Conservation (phyloP, 2,329 filamentous ascomycete genomes). For the Lojkania enalia region DNA sequence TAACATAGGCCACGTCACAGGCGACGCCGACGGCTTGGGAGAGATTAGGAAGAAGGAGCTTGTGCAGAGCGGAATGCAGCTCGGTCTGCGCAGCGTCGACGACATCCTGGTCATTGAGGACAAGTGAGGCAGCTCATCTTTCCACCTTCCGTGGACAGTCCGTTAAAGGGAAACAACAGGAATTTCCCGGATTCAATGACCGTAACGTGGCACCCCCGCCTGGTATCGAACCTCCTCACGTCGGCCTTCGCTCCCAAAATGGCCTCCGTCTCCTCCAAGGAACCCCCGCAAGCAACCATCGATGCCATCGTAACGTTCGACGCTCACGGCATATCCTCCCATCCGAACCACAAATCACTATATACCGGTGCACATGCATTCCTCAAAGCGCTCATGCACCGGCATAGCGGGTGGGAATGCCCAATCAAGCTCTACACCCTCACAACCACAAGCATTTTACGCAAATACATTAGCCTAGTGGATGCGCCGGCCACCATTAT, state of each 20-base stretch:
- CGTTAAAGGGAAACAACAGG: conserved; percentile 38
- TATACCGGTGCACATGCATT: conserved; percentile 81
- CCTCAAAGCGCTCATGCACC: conserved; percentile 65
- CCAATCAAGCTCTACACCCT: conserved; percentile 88
- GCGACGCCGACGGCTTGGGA: conserved; percentile 85
- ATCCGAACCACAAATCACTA: conserved; percentile 92
- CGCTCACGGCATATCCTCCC: conserved; percentile 74
- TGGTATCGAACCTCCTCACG: conserved; percentile 71
- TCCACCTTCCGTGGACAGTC: conserved; percentile 10
- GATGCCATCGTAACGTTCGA: conserved; percentile 93
- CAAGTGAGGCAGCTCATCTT: conserved; percentile 55
- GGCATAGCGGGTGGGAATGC: conserved; percentile 65
- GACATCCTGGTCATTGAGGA: conserved; percentile 88
- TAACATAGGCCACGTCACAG: conserved; percentile 49
- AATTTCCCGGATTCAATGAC: conserved; percentile 92
- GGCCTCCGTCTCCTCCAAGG: conserved; percentile 45
- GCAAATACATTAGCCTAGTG: conserved; percentile 81
- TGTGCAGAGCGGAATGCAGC: conserved; percentile 72
- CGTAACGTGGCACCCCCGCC: conserved; percentile 70
- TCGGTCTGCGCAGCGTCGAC: conserved; percentile 74
- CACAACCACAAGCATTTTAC: conserved; percentile 67
- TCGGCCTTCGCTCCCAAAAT: conserved; percentile 73
- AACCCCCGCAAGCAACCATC: conserved; percentile 61
- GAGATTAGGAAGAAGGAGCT: conserved; percentile 82
- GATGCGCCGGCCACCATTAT: conserved; percentile 75